Conservation (phyloP, 2,329 filamentous ascomycete genomes). For the Cadophora sp. region DNA sequence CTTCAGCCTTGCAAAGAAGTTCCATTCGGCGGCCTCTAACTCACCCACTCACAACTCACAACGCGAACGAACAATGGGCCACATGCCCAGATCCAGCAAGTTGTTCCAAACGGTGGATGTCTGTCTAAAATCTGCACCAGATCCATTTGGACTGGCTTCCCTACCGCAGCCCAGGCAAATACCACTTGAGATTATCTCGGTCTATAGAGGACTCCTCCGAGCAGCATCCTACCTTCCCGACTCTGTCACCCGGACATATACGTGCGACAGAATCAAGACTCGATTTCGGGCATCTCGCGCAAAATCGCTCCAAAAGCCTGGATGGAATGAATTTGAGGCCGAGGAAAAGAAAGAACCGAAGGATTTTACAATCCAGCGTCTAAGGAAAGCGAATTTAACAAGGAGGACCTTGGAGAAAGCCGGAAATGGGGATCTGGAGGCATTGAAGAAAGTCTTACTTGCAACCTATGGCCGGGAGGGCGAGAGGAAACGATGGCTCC, state of each 20-base stretch:
- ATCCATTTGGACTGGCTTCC: neutral
- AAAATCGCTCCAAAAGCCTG: neutral
- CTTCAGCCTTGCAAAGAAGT: too few relatives aligned
- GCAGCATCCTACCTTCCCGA: constrained; percentile 65
- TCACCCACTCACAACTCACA: too few relatives aligned
- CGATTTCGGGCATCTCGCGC: constrained; percentile 49
- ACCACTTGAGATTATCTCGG: constrained; percentile 24
- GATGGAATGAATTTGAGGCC: too few relatives aligned
- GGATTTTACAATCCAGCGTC: constrained; percentile 35
- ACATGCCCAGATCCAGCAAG: too few relatives aligned
- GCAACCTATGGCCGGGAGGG: constrained; percentile 61
- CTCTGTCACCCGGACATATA: constrained; percentile 54
- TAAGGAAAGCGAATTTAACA: constrained; percentile 49
- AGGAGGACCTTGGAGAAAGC: constrained; percentile 60
- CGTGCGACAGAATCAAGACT: constrained; percentile 52
- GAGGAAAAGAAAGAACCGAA: neutral
- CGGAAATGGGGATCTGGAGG: constrained; percentile 55
- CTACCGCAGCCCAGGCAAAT: neutral
- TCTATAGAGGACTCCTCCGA: constrained; percentile 66
- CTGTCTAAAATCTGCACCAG: too few relatives aligned
- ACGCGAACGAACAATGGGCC: too few relatives aligned
- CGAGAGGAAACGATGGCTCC: constrained; percentile 56
- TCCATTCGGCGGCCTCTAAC: too few relatives aligned
- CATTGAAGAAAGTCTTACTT: constrained; percentile 56
- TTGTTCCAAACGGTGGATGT: too few relatives aligned